Evolutionary conservation across 306 rosid genomes (phyloP).

Genomic region (Vachellia pachyceras): DNA sequence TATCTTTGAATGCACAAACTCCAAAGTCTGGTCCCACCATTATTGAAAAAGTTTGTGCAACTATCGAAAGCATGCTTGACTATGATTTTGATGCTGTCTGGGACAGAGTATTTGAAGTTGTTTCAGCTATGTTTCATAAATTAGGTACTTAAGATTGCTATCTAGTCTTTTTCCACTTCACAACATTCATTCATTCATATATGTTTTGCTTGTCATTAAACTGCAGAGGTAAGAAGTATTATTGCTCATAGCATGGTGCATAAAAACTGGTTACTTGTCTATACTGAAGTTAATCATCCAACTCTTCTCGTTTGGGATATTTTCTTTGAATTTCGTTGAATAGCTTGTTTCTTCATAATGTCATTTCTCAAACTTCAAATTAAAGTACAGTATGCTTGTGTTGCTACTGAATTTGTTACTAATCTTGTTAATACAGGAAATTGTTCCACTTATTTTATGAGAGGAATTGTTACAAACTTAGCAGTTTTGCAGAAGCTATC

Average conservation of each 20-base stretch:
- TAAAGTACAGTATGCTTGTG: neutral
- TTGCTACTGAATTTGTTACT: conserved; percentile 3
- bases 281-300: neutral
- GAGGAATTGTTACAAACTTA: conserved; percentile 64
- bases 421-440: conserved; percentile 54
- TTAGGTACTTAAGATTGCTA: conserved; percentile 58
- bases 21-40: conserved; percentile 73
- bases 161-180: conserved; percentile 8
- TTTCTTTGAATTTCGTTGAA: too few species aligned
- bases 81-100: conserved; percentile 69
- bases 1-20: conserved; percentile 43
- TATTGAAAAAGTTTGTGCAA: conserved; percentile 79
- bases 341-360: conserved; percentile 3
- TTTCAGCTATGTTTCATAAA: conserved; percentile 76
- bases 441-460: conserved; percentile 67
- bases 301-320: too few species aligned
- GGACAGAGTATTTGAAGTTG: conserved; percentile 75
- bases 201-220: conserved; percentile 7
- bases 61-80: conserved; percentile 76
- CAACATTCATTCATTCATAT: conserved; percentile 1
- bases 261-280: neutral
- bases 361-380: conserved; percentile 2
- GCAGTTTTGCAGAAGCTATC: conserved; percentile 78
- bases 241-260: conserved; percentile 19
- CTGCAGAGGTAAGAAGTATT: neutral